These are phyloP conservation scores for Penicillium polonicum DNA, from an alignment of 2,329 filamentous ascomycete species.

Conservation along the genomic window DNA sequence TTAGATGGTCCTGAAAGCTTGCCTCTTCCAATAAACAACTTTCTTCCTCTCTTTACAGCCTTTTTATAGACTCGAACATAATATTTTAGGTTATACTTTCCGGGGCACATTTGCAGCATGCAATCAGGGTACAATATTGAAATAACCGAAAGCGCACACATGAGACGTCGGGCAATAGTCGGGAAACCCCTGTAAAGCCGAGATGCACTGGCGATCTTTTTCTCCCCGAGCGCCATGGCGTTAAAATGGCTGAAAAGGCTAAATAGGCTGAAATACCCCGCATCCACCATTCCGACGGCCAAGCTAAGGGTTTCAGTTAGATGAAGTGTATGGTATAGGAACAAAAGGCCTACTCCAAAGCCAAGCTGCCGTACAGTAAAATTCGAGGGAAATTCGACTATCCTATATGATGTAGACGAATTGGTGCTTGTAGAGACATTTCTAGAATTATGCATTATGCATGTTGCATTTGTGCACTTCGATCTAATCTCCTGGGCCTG, in stretches of 20 bases:
- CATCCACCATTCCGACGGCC: constrained; percentile 14
- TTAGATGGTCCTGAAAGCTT: no score
- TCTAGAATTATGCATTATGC: background rate
- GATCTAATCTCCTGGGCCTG: background rate
- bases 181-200: constrained; percentile 10
- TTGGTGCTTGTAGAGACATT: background rate
- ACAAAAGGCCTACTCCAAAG: background rate
- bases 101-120: no score
- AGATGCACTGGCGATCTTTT: constrained; percentile 21
- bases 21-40: no score
- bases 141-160: constrained; percentile 12
- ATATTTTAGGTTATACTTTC: no score
- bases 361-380: background rate
- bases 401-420: background rate
- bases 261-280: constrained; percentile 16
- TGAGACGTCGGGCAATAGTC: constrained; percentile 9
- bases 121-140: background rate
- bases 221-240: constrained; percentile 21
- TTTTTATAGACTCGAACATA: no score
- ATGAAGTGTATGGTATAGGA: background rate
- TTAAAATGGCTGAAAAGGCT: constrained; percentile 15
- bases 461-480: background rate
- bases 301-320: constrained; percentile 5
- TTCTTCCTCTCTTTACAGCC: no score
- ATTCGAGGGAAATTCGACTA: background rate